Evolutionary conservation across 192 early-diverging fungal genomes (phyloP), one percentile per base, ranked within the genome.

Genomic region (Podila epigama): DNA sequence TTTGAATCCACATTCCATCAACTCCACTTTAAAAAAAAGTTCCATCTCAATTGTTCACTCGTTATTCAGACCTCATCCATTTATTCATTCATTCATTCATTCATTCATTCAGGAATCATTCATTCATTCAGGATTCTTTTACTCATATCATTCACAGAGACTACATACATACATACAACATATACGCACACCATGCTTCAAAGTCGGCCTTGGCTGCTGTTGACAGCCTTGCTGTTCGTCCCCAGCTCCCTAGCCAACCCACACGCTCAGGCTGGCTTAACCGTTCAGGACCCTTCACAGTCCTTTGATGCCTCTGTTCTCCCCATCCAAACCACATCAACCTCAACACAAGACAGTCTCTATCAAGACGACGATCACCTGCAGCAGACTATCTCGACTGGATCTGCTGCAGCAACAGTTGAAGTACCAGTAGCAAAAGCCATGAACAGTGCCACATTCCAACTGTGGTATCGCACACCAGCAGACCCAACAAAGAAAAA

Each of bases 391-490:
- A 48, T 22, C 2, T n/a, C n/a, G n/a, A n/a, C n/a, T n/a, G n/a
- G n/a, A n/a, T n/a, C n/a, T n/a, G n/a, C n/a, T n/a, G n/a, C n/a
- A n/a, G n/a, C n/a, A n/a, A n/a, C n/a, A n/a, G n/a, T n/a, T n/a
- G n/a, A n/a, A n/a, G n/a, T n/a, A n/a, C n/a, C n/a, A n/a, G n/a
- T n/a, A n/a, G n/a, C n/a, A n/a, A n/a, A n/a, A n/a, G n/a, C n/a
- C n/a, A n/a, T n/a, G 8, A 61, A 18, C 15, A 68, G 58, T 22
- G 31, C 58, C 11, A 62, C 65, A 3, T 61, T 66, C 51, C 54
- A 60, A 27, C 56, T 77, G 9, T 77, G 73, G 73, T 77, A 77
- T 28, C 32, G 66, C 25, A 51, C 22, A 5, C 44, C 60, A 31
- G 64, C 71, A 55, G 58, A 35, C 7, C 50, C 39, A 2, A 33